Conservation (phyloP, 2,329 filamentous ascomycete genomes). For the Elsinoe arachidis region DNA sequence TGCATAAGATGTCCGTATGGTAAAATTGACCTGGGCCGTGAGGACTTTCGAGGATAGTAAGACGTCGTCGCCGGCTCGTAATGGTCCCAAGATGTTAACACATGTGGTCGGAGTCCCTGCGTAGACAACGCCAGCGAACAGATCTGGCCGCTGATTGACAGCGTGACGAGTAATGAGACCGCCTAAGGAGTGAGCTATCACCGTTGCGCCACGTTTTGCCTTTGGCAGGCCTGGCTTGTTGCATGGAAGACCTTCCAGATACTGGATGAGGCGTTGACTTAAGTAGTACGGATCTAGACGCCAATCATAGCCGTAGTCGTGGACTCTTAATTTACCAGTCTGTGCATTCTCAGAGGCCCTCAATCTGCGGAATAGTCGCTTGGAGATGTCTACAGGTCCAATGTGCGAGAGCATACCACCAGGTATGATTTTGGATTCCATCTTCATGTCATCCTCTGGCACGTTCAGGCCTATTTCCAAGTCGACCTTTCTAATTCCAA, state of each 20-base stretch:
- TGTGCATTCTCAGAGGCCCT: constrained; percentile 64
- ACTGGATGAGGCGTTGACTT: constrained; percentile 61
- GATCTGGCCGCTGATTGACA: constrained; percentile 73
- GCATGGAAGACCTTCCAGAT: constrained; percentile 64
- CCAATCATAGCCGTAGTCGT: constrained; percentile 96
- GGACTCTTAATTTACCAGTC: constrained; percentile 63
- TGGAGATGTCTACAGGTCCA: constrained; percentile 82
- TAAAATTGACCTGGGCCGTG: constrained; percentile 89
- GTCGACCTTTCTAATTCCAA: constrained; percentile 87
- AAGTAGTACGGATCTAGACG: constrained; percentile 71
- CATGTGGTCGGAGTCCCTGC: constrained; percentile 78
- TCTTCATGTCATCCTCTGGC: constrained; percentile 71
- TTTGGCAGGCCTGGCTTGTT: constrained; percentile 52
- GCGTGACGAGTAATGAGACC: constrained; percentile 82
- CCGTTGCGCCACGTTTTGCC: constrained; percentile 59
- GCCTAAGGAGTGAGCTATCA: constrained; percentile 80
- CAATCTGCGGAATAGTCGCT: constrained; percentile 69
- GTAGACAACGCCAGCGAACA: constrained; percentile 80
- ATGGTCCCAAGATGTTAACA: constrained; percentile 81
- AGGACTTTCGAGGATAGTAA: constrained; percentile 81
- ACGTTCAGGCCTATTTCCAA: constrained; percentile 70
- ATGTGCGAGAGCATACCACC: constrained; percentile 87
- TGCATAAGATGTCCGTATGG: constrained; percentile 74
- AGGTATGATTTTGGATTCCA: constrained; percentile 74
- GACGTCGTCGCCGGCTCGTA: constrained; percentile 88